These are phyloP conservation scores for Rhynchosporium agropyri DNA, from an alignment of 2,329 filamentous ascomycete species.

Conservation along the genomic window DNA sequence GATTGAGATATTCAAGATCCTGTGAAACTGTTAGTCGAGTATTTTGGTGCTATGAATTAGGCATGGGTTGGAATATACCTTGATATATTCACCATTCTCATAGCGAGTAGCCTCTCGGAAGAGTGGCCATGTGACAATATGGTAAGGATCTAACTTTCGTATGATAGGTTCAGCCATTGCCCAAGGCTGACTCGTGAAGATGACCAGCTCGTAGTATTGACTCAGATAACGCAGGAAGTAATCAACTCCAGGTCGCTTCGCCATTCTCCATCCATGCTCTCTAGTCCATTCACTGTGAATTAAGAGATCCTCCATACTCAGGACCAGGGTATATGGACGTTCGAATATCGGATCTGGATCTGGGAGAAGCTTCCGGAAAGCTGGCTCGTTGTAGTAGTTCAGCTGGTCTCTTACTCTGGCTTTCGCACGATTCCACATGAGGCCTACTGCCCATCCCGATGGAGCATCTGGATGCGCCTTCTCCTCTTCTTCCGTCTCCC, in stretches of 20 bases:
- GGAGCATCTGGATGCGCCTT: conserved; percentile 69
- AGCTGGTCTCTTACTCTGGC: conserved; percentile 75
- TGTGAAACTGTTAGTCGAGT: conserved; percentile 45
- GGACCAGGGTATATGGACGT: conserved; percentile 87
- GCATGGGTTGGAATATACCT: conserved; percentile 58
- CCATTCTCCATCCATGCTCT: conserved; percentile 92
- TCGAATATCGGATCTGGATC: conserved; percentile 77
- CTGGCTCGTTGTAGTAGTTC: conserved; percentile 93
- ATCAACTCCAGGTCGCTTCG: conserved; percentile 92
- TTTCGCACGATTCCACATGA: conserved; percentile 80
- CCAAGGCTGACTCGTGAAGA: conserved; percentile 89
- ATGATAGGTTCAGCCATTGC: conserved; percentile 85
- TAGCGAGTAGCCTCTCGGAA: conserved; percentile 98
- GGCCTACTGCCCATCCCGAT: conserved; percentile 73
- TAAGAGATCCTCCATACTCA: conserved; percentile 91
- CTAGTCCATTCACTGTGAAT: conserved; percentile 94
- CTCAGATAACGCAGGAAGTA: conserved; percentile 97
- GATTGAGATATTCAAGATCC: conserved; percentile 98
- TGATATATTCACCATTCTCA: conserved; percentile 93
- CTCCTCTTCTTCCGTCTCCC: conserved; percentile 76
- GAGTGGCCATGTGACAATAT: conserved; percentile 91
- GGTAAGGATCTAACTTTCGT: conserved; percentile 92
- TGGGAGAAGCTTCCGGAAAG: conserved; percentile 90
- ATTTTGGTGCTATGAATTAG: background rate
- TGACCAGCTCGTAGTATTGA: conserved; percentile 96